A percentile compares a stretch with the other conserved stretches of the same genome.
Evolutionary conservation across 225 moss, liverwort and hornwort species (phyloP).

Genomic region (Neckera pumila): DNA sequence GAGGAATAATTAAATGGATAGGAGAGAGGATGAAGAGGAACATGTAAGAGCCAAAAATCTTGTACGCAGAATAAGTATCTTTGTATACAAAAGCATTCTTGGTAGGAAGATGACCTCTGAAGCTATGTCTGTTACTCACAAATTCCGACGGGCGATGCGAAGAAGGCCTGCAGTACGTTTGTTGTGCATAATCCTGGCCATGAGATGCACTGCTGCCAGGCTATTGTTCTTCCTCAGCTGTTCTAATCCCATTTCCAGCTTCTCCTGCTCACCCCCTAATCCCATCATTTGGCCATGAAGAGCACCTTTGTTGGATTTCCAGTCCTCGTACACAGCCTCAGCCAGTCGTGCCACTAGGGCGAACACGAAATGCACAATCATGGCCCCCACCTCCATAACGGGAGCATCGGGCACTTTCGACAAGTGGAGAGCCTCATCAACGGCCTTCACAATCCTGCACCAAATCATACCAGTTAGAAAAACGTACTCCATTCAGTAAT

Average conservation of each 20-base stretch:
- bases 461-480: neutral
- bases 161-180: conserved; percentile 71
- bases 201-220: conserved; percentile 64
- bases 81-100: neutral
- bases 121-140: conserved; percentile 35
- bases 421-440: conserved; percentile 75
- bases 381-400: conserved; percentile 64
- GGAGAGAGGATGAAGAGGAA: neutral
- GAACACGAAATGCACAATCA: conserved; percentile 78
- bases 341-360: conserved; percentile 57
- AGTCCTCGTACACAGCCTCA: conserved; percentile 86
- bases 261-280: conserved; percentile 41
- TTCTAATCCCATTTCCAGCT: conserved; percentile 31
- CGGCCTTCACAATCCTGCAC: conserved; percentile 69
- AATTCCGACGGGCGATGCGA: conserved; percentile 68
- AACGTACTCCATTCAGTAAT: neutral
- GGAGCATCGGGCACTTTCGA: conserved; percentile 58
- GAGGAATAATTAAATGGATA: neutral
- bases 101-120: neutral
- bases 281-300: conserved; percentile 58
- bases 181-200: conserved; percentile 75
- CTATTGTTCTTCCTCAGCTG: conserved; percentile 65
- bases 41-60: neutral
- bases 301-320: conserved; percentile 51
- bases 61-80: neutral